Evolutionary conservation across 805 yeast genomes (phyloP), one percentile per base, ranked within the genome.

Genomic region (Spathaspora boniae): DNA sequence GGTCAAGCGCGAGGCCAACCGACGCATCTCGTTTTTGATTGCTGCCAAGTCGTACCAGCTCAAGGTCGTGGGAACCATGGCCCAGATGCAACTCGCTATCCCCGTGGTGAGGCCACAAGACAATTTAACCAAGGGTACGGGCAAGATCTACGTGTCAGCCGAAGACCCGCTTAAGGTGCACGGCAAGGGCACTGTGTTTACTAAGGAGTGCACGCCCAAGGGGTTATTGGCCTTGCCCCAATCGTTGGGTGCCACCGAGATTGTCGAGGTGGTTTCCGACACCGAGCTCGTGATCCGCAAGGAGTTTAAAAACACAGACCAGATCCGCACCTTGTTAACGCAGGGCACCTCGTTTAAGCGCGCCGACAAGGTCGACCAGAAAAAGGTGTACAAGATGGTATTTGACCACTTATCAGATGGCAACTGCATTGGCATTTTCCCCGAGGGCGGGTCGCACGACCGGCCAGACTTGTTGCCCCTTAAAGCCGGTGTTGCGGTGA

Each of bases 371-470:
- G 83, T 93, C 38, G 88, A 93, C 59, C 97, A 93, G 60, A 74
- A 86, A 12, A 68, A 70, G 29, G 96, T 93, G 37, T 93, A 87
- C 59, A 76, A 83, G 36, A 72, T 74, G 44, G 98, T 93, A 3
- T 93, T 89, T 56, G 77, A 81, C 33, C 96, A 87, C 56, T 70
- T 93, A 43, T 74, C 86, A 14, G 72, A 77, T 40, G 88, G 93
- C 27, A 78, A 85, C 38, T 86, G 94, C 43, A 62, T 93, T 23
- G 98, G 98, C 8, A 86, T 93, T 29, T 93, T 88, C 65, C 97
- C 98, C 6, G 98, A 93, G 66, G 98, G 98, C 40, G 98, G 98
- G 1, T 87, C 96, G 9, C 98, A 91, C 53, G 98, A 91, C 58
- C 72, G 98, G 46, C 80, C 98, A 0, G 94, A 87, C 44, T 62